Conservation (phyloP, 2,329 filamentous ascomycete genomes). For the Zymoseptoria brevis region DNA sequence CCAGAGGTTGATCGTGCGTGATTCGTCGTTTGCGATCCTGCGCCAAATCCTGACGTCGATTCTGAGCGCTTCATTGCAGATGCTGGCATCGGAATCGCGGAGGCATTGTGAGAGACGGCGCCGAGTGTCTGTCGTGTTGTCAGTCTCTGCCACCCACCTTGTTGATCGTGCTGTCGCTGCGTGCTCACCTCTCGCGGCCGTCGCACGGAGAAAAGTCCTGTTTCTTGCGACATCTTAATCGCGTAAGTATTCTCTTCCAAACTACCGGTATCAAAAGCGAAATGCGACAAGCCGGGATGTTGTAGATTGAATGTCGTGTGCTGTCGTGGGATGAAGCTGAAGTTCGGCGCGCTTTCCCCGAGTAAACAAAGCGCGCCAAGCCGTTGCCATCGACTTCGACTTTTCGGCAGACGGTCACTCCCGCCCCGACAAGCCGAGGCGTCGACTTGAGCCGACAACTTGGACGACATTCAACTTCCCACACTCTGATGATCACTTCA, state of each 20-base stretch:
- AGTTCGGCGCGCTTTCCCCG: neutral
- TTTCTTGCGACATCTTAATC: constrained; percentile 71
- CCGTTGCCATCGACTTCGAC: constrained; percentile 42
- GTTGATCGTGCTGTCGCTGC: constrained; percentile 1
- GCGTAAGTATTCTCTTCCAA: neutral
- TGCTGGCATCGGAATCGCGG: constrained; percentile 78
- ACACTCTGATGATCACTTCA: neutral
- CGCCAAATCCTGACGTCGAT: constrained; percentile 60
- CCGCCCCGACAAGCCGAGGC: constrained; percentile 42
- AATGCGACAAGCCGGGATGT: neutral
- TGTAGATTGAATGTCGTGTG: constrained; percentile 1
- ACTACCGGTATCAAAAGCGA: neutral
- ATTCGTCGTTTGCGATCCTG: constrained; percentile 56
- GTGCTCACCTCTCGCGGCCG: constrained; percentile 75
- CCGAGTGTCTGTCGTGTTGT: constrained; percentile 62
- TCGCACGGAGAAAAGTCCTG: constrained; percentile 82
- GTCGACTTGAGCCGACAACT: neutral
- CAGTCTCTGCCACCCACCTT: constrained; percentile 11
- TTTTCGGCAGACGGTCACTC: constrained; percentile 71
- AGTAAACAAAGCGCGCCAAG: constrained; percentile 9
- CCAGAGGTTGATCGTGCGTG: constrained; percentile 78
- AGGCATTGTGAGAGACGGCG: constrained; percentile 67
- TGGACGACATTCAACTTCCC: neutral
- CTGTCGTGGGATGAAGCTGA: constrained; percentile 1
- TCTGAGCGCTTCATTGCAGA: constrained; percentile 92